Conservation (phyloP, 352 stramenopile genomes). For the Halophytophthora batemanensis region DNA sequence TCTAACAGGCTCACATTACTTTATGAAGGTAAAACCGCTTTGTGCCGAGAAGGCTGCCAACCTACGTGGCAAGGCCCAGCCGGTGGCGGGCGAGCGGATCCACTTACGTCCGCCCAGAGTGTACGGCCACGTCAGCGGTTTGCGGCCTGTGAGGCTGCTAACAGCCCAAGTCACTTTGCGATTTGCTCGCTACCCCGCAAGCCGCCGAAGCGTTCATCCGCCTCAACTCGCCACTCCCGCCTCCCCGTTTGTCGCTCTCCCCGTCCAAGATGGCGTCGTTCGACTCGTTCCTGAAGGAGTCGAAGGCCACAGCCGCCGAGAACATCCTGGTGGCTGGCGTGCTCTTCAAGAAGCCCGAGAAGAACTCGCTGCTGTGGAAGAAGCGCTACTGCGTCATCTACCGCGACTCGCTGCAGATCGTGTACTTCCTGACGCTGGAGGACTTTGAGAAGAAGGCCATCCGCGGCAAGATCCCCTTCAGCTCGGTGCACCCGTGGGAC, state of each 20-base stretch:
- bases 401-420: constrained; percentile 64
- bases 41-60: too few relatives aligned
- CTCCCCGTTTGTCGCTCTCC: constrained; percentile 11
- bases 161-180: constrained; percentile 20
- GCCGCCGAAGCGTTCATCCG: constrained; percentile 3
- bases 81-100: too few relatives aligned
- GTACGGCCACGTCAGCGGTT: too few relatives aligned
- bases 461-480: constrained; percentile 81
- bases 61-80: too few relatives aligned
- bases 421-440: constrained; percentile 73
- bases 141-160: constrained; percentile 6
- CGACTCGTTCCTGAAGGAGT: constrained; percentile 54
- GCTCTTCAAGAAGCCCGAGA: constrained; percentile 83
- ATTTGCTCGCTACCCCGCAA: constrained; percentile 20
- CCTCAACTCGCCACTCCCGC: neutral
- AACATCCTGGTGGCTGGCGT: constrained; percentile 62
- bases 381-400: constrained; percentile 86
- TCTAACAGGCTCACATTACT: too few relatives aligned
- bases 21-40: too few relatives aligned
- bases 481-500: constrained; percentile 79
- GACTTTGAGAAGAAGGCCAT: constrained; percentile 73
- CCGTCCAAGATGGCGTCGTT: constrained; percentile 36
- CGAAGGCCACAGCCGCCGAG: constrained; percentile 37
- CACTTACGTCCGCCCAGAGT: too few relatives aligned
- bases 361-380: constrained; percentile 85